These are phyloP conservation scores for Lentithecium fluviatile DNA, from an alignment of 495 filamentous ascomycete genomes.

Conservation along the genomic window DNA sequence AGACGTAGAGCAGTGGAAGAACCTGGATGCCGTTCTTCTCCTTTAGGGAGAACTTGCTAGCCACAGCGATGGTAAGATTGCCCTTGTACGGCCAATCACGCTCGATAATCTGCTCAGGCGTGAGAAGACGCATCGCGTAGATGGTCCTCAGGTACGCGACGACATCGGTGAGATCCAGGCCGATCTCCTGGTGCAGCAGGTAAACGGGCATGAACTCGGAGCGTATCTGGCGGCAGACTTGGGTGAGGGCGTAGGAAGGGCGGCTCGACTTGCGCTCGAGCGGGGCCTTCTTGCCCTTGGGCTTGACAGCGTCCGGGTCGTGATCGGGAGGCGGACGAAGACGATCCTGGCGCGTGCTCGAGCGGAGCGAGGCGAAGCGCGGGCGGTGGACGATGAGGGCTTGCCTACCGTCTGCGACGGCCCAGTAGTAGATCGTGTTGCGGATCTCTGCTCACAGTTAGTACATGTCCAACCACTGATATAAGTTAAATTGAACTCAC, in stretches of 20 bases:
- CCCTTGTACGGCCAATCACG: not conserved
- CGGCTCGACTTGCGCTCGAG: not conserved
- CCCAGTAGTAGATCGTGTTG: constrained; percentile 1
- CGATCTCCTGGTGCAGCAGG: not conserved
- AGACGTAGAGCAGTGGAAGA: constrained; percentile 1
- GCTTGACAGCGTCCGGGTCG: not conserved
- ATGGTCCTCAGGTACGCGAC: not conserved
- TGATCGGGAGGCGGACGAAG: not conserved
- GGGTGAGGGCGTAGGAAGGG: not conserved
- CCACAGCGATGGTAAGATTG: constrained; percentile 5
- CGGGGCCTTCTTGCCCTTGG: not conserved
- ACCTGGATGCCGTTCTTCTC: not conserved
- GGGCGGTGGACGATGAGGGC: constrained; percentile 9
- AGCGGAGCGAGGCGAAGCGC: not conserved
- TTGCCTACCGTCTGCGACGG: not conserved
- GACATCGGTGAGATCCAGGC: not conserved
- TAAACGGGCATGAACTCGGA: constrained; percentile 3
- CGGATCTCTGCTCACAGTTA: constrained; percentile 1
- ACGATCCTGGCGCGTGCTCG: not conserved
- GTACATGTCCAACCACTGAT: too few species aligned
- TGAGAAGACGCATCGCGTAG: not conserved
- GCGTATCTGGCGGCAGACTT: constrained; percentile 14
- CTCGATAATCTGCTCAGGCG: too few species aligned
- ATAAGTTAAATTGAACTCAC: too few species aligned
- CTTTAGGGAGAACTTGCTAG: not conserved